Percentiles rank a stretch among this genome's conserved stretches.
Evolutionary conservation across 2,329 filamentous ascomycete species (phyloP).

Genomic region (Trichoderma harzianum): DNA sequence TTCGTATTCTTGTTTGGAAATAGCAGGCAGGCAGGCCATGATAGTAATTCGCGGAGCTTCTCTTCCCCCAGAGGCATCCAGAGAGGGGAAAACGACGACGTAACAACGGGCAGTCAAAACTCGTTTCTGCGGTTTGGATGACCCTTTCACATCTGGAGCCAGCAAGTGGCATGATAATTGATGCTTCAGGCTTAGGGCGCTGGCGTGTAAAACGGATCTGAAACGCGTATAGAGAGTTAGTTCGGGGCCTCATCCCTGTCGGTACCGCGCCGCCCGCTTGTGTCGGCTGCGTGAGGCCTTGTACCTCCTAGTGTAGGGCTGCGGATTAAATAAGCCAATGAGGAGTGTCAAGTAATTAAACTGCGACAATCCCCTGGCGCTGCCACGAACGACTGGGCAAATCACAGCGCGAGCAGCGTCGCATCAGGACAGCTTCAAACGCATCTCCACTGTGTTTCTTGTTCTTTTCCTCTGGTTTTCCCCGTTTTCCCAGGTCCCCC

Average conservation of each 20-base stretch:
- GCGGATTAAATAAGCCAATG: neutral
- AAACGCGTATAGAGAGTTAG: slow-evolving; percentile 1
- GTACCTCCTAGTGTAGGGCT: slow-evolving; percentile 13
- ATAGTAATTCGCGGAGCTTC: neutral
- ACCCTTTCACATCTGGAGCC: slow-evolving; percentile 5
- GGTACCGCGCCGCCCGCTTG: neutral
- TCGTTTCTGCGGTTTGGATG: slow-evolving; percentile 1
- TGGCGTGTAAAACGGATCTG: slow-evolving; percentile 11
- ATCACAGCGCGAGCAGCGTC: slow-evolving; percentile 8
- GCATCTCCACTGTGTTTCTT: neutral
- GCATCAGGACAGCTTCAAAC: slow-evolving; percentile 10
- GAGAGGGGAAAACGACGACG: neutral
- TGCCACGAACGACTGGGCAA: neutral
- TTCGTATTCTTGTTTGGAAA: neutral
- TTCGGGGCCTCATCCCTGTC: neutral
- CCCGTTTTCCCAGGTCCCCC: neutral
- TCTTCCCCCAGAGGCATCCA: neutral
- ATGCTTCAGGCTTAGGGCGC: slow-evolving; percentile 4
- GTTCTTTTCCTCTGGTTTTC: neutral
- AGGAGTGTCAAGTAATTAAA: neutral
- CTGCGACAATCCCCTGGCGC: neutral
- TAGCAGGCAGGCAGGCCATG: neutral
- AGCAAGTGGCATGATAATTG: slow-evolving; percentile 7
- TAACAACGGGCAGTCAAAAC: neutral
- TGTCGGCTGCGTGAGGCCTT: neutral